Evolutionary conservation across 495 filamentous ascomycete species (phyloP).

Genomic region (Hapsidospora chrysogenum): DNA sequence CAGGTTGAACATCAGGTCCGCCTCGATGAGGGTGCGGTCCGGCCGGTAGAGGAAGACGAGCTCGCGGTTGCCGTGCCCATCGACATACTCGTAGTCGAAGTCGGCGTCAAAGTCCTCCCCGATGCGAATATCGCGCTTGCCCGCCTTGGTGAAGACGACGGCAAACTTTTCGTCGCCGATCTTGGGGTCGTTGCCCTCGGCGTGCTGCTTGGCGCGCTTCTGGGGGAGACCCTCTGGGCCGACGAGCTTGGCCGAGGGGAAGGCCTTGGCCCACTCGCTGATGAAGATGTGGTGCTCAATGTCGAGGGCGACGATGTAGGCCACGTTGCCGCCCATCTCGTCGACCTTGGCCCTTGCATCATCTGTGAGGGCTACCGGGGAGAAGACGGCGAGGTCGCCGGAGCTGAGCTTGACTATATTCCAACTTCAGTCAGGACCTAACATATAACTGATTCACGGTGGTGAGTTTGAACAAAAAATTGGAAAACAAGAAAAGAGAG

Average conservation of each 20-base stretch:
- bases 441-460: neutral
- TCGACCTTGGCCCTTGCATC: conserved; percentile 53
- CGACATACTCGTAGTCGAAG: conserved; percentile 74
- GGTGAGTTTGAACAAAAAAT: too few relatives aligned
- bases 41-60: conserved; percentile 75
- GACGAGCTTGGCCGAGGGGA: conserved; percentile 60
- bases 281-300: conserved; percentile 89
- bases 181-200: conserved; percentile 27
- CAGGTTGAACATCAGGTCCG: conserved; percentile 83
- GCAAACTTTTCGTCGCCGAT: conserved; percentile 54
- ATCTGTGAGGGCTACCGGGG: conserved; percentile 65
- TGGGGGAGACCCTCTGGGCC: conserved; percentile 75
- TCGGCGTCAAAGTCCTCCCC: conserved; percentile 68
- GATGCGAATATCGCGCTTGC: conserved; percentile 24
- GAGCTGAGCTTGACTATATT: conserved; percentile 54
- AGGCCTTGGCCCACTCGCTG: conserved; percentile 64
- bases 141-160: conserved; percentile 45
- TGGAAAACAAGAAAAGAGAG: neutral
- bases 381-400: conserved; percentile 77
- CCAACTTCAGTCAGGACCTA: conserved; percentile 5
- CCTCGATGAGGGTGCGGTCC: conserved; percentile 69
- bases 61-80: conserved; percentile 69
- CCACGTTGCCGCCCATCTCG: conserved; percentile 51
- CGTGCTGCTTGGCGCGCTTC: conserved; percentile 52
- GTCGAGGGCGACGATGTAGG: conserved; percentile 75